These are phyloP conservation scores for Leishmania mexicana DNA, from an alignment of 208 protist species.

Conservation along the genomic window DNA sequence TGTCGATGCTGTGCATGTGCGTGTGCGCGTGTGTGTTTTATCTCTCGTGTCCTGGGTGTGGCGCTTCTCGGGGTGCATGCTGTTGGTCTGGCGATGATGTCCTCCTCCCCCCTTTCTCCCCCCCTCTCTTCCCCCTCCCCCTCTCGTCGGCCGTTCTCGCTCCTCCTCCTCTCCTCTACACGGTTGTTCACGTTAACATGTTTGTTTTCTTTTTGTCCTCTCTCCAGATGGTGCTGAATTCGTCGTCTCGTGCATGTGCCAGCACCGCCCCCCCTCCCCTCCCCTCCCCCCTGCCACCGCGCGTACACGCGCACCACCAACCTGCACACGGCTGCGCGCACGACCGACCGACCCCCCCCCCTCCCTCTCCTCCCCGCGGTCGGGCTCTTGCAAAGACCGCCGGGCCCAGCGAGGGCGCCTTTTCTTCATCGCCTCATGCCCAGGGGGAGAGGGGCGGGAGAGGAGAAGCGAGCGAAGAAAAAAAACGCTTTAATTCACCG, in stretches of 20 bases:
- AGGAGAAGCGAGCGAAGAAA: not conserved
- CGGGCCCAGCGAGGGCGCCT: not conserved
- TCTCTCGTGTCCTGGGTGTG: not conserved
- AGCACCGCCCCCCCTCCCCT: not conserved
- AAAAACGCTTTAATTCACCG: not conserved
- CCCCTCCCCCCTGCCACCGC: not conserved
- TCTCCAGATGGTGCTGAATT: not conserved
- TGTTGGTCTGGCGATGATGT: not conserved
- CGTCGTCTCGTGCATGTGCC: not conserved
- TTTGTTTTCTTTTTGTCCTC: not conserved
- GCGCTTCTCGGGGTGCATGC: not conserved
- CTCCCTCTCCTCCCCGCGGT: not conserved
- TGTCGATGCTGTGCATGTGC: not conserved
- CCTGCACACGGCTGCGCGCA: not conserved
- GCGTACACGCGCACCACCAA: not conserved
- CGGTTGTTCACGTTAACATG: too few species aligned
- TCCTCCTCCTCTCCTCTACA: not conserved
- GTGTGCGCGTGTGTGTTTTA: not conserved
- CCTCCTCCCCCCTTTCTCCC: not conserved
- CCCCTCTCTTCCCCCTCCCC: not conserved
- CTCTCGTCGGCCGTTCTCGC: not conserved
- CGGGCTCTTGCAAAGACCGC: not conserved
- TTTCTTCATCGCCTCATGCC: not conserved
- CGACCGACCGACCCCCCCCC: not conserved
- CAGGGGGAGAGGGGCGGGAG: not conserved